Conservation (phyloP, 768 basidiomycete genomes). For the Strobilomyces dryophilus region DNA sequence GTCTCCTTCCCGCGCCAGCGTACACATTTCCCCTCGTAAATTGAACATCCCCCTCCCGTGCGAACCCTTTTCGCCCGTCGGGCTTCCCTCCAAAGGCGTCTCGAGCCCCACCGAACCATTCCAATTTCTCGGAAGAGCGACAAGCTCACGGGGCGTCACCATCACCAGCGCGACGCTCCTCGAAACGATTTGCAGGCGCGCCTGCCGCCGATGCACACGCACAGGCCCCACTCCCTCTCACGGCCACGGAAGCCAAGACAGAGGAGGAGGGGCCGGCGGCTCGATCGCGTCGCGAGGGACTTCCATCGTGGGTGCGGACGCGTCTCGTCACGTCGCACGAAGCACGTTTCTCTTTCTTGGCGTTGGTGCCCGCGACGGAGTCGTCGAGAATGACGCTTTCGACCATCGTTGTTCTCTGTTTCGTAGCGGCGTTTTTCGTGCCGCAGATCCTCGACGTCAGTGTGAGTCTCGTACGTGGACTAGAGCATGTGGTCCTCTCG, state of each 20-base stretch:
- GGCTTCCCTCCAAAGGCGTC: conserved; percentile 5
- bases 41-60: conserved; percentile 5
- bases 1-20: conserved; percentile 14
- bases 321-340: background rate
- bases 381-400: background rate
- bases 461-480: background rate
- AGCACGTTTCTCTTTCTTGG: background rate
- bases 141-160: conserved; percentile 9
- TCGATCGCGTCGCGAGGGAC: conserved; percentile 6
- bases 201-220: conserved; percentile 8
- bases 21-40: conserved; percentile 7
- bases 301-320: conserved; percentile 17
- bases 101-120: conserved; percentile 1
- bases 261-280: conserved; percentile 2
- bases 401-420: background rate
- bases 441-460: background rate
- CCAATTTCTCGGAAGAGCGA: conserved; percentile 9
- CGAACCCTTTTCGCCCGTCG: background rate
- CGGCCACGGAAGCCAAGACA: background rate
- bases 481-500: too few relatives aligned
- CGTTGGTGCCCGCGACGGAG: background rate
- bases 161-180: conserved; percentile 13
- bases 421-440: background rate
- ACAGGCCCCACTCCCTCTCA: background rate
- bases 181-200: conserved; percentile 17